Base-by-base conservation (phyloP, 768 basidiomycete genomes). In the Ephemerocybe angulata region DNA sequence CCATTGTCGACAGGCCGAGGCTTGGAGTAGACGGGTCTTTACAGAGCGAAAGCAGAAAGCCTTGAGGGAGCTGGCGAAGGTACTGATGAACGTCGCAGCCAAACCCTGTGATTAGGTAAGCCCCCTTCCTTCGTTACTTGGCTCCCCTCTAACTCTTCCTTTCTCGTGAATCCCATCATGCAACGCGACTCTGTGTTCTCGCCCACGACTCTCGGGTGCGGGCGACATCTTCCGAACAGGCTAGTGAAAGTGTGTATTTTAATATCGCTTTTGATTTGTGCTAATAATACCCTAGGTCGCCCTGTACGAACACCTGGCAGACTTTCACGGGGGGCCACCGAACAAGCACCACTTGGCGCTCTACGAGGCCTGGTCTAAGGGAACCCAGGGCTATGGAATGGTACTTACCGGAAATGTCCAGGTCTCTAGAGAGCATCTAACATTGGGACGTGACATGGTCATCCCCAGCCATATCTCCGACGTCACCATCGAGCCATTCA, bases 341-440 rank as follows among this genome's bases (percentile, higher is more conserved):
- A 91, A 88, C 58, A 61, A 71, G 13, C 67, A 74, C 41, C 89
- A 93, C 66, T 63, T 77, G 31, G 62, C 70, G 0, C 75, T 97
- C 27, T 97, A 98, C 65, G 68, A 79, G 0, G 72, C 75, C 60
- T 98, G 94, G 93, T 82, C 84, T 1, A 67, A 73, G 50, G 80
- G 87, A 11, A 21, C 46, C 30, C 48, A 29, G 29, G 78, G 78
- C 44, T 98, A 91, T 91, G 95, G 92, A 0, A 90, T 97, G 78
- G 72, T 96, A 43, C 67, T 95, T 27, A 92, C 94, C 0, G 95
- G 95, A 3, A 94, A 94, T 59, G 79, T 91, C 3, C 87, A 89
- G 62, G 82, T 94, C 25, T 77, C 78, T 25, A 56, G 57, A 0
- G 67, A 74, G 1, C 91, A 93, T 63, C 73, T 93, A 2, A 72